Evolutionary conservation across 768 basidiomycete species (phyloP), one percentile per base, ranked within the genome.

Genomic region (Lanmaoa pseudosensibilis): DNA sequence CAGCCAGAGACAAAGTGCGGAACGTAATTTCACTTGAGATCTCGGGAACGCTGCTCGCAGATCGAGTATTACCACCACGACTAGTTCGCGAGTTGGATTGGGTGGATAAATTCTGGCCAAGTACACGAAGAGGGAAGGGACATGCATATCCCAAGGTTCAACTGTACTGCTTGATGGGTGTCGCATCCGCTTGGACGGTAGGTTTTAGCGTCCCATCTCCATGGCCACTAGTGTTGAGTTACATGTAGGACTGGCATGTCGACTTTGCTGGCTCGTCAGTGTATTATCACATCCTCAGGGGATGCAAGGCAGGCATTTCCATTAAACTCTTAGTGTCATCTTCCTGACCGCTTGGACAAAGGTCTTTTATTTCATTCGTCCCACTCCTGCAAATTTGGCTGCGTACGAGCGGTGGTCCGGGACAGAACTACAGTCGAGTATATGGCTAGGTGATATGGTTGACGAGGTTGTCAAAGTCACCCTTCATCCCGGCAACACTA

Each of bases 251-350:
- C 68, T 98, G 95, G 97, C 96, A 99, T 66, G 79, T 98, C 57
- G 97, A 99, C 74, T 98, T 99, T 69, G 96, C 96, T 21, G 97
- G 94, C 1, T 94, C 92, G 2, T 96, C 91, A 2, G 96, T 95
- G n/a, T 98, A 96, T 72, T 98, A 98, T 67, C 94, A 98, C 64
- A 87, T 99, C 57, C 78, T 97, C 19, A 81, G 77, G 41, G 94
- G 94, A 27, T 80, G 85, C 54, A 97, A 94, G 83, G 95, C 86
- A 61, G 46, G 75, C 27, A 39, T 15, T 43, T 38, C 5, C 50
- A 23, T 50, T 19, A 3, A 41, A 18, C 21, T 18, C 8, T 9
- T 25, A 10, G 30, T 48, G 41, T 5, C 34, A 23, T 37, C 47
- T 38, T 58, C 46, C 40, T 46, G 52, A 46, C 46, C 27, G 41